Conservation (phyloP, 2,329 filamentous ascomycete genomes). For the Arthrobotrys entomopaga region DNA sequence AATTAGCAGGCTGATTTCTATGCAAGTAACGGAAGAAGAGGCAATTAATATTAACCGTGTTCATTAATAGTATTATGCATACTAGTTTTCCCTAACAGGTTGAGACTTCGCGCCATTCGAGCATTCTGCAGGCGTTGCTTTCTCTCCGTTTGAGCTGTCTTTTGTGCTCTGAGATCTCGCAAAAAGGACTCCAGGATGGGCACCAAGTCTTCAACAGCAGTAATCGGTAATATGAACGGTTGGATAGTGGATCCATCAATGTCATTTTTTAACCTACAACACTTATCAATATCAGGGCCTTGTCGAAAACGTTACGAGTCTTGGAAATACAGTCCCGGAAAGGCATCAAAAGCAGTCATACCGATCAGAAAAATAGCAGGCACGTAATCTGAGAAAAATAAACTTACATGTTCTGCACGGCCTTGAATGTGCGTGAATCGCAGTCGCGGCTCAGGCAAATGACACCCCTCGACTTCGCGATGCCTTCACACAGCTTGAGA, state of each 20-base stretch:
- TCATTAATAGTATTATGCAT: constrained; percentile 28
- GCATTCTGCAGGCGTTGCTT: constrained; percentile 12
- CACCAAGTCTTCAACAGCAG: constrained; percentile 28
- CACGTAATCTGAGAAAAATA: not conserved
- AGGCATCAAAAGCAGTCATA: too few species aligned
- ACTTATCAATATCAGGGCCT: not conserved
- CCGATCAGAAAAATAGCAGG: not conserved
- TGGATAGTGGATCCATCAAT: not conserved
- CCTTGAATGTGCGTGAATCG: not conserved
- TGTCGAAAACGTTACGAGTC: not conserved
- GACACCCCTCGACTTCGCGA: constrained; percentile 28
- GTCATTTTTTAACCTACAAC: constrained; percentile 8
- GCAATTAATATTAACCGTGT: constrained; percentile 11
- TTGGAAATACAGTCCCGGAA: too few species aligned
- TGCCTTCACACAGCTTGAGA: constrained; percentile 19
- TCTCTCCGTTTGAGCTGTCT: constrained; percentile 6
- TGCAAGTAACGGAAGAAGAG: not conserved
- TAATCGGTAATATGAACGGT: constrained; percentile 33
- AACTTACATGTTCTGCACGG: constrained; percentile 15
- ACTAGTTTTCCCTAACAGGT: constrained; percentile 37
- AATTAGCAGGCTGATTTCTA: not conserved
- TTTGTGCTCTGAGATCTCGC: constrained; percentile 27
- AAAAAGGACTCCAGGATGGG: constrained; percentile 33
- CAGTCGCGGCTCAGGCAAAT: constrained; percentile 16
- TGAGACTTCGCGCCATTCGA: constrained; percentile 30